A percentile compares a stretch with the other conserved stretches of the same genome.
Conservation (phyloP, 129 eudicot species). For the Flaveria linearis region DNA sequence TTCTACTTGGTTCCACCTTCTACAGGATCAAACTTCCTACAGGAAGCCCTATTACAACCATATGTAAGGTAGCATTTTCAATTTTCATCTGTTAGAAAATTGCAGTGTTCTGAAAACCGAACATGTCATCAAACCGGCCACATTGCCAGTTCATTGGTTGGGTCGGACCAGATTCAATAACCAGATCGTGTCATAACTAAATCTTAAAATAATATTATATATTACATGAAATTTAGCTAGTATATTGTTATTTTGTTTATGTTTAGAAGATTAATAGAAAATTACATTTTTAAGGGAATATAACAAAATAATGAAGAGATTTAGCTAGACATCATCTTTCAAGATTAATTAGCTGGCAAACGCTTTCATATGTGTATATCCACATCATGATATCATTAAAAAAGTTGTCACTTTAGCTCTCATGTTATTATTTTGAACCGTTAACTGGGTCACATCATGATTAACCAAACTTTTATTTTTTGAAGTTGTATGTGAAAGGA, state of each 20-base stretch:
- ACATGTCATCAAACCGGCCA: neutral
- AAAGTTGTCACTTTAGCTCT: no score
- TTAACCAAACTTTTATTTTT: no score
- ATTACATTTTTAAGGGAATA: no score
- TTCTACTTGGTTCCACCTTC: conserved; percentile 67
- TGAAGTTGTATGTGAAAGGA: neutral
- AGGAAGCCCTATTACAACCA: conserved; percentile 90
- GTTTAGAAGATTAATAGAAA: no score
- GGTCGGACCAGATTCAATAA: neutral
- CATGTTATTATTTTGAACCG: no score
- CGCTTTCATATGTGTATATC: no score
- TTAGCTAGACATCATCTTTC: no score
- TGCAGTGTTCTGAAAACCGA: neutral
- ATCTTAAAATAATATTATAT: neutral
- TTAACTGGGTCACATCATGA: no score
- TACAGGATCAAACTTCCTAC: conserved; percentile 80
- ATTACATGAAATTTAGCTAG: neutral
- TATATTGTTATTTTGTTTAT: no score
- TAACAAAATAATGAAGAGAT: no score
- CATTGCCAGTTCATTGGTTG: neutral
- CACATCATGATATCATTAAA: no score
- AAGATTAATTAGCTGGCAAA: no score
- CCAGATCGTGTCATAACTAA: neutral
- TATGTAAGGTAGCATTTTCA: conserved; percentile 56
- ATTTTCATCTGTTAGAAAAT: neutral